phyloP scores from a whole-genome alignment of 2,329 filamentous ascomycete species.

The Aspergillus udagawae region DNA sequence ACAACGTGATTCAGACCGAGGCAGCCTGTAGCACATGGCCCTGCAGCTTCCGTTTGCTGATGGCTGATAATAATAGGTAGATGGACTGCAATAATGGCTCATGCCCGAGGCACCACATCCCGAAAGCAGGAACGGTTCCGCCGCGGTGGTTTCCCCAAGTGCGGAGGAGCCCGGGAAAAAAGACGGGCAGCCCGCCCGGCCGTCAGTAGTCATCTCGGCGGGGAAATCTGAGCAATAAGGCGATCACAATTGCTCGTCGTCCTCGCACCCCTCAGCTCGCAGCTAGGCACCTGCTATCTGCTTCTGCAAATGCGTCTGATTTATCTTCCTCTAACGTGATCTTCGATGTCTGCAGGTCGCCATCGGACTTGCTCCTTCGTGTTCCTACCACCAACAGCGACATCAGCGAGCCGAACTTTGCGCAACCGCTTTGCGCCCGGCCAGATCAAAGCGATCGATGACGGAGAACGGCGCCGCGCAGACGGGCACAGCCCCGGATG shows the following conservation, averaged over 20 bases:
- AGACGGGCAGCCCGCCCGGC: constrained; percentile 4
- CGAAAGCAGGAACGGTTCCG: not conserved
- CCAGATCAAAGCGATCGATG: constrained; percentile 19
- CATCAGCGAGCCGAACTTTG: constrained; percentile 16
- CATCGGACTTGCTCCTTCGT: constrained; percentile 18
- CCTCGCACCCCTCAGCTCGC: constrained; percentile 7
- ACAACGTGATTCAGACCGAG: constrained; percentile 1
- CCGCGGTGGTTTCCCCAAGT: constrained; percentile 9
- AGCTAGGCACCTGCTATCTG: constrained; percentile 4
- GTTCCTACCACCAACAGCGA: constrained; percentile 11
- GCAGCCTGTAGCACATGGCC: not conserved
- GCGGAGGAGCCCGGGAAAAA: constrained; percentile 21
- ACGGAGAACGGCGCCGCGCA: constrained; percentile 25
- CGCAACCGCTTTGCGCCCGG: constrained; percentile 21
- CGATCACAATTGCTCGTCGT: constrained; percentile 14
- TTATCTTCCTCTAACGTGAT: not conserved
- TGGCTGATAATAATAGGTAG: not conserved
- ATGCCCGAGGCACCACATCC: constrained; percentile 4
- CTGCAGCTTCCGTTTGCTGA: not conserved
- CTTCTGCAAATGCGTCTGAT: constrained; percentile 5
- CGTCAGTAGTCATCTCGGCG: constrained; percentile 15
- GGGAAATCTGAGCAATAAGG: constrained; percentile 13
- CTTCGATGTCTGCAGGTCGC: constrained; percentile 26
- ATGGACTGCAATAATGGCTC: not conserved
- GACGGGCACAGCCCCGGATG: constrained; percentile 22